Conservation (phyloP, 2,329 filamentous ascomycete genomes). For the Drechslerella dactyloides region DNA sequence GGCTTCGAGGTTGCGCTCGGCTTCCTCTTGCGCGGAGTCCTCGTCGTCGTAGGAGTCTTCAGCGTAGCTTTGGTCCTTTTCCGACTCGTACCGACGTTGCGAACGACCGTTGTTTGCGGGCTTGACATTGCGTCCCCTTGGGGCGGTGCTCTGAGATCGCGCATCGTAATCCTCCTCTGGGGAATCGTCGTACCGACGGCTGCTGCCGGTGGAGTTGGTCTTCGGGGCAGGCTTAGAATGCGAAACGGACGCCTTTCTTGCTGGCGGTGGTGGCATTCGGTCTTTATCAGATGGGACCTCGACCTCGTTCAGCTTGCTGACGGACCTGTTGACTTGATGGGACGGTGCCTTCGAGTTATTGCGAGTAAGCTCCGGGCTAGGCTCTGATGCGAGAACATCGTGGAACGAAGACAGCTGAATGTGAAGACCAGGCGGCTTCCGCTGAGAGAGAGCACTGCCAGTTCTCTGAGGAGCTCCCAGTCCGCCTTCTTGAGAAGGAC, state of each 20-base stretch:
- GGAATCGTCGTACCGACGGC: slow-evolving; percentile 34
- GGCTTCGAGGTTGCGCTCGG: slow-evolving; percentile 39
- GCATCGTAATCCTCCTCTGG: slow-evolving; percentile 39
- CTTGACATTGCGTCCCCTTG: slow-evolving; percentile 21
- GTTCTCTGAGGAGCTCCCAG: slow-evolving; percentile 39
- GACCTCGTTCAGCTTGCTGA: slow-evolving; percentile 47
- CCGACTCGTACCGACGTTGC: slow-evolving; percentile 29
- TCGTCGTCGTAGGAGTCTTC: slow-evolving; percentile 46
- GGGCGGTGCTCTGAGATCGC: slow-evolving; percentile 26
- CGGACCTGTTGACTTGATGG: slow-evolving; percentile 43
- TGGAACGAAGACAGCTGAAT: slow-evolving; percentile 49
- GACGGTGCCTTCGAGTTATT: slow-evolving; percentile 34
- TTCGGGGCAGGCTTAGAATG: slow-evolving; percentile 28
- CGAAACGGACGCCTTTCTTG: slow-evolving; percentile 38
- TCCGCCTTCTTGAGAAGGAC: slow-evolving; percentile 36
- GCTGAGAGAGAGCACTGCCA: slow-evolving; percentile 45
- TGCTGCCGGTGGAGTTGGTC: slow-evolving; percentile 2
- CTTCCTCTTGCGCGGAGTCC: slow-evolving; percentile 47
- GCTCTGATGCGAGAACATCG: slow-evolving; percentile 44
- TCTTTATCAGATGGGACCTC: slow-evolving; percentile 44
- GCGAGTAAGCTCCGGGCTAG: slow-evolving; percentile 37
- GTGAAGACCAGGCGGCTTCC: slow-evolving; percentile 47
- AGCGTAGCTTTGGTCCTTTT: slow-evolving; percentile 33
- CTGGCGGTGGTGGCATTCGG: slow-evolving; percentile 27
- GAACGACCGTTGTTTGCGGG: slow-evolving; percentile 6